phyloP scores from a whole-genome alignment of 768 basidiomycete species.

The Boletus tomentosulus region DNA sequence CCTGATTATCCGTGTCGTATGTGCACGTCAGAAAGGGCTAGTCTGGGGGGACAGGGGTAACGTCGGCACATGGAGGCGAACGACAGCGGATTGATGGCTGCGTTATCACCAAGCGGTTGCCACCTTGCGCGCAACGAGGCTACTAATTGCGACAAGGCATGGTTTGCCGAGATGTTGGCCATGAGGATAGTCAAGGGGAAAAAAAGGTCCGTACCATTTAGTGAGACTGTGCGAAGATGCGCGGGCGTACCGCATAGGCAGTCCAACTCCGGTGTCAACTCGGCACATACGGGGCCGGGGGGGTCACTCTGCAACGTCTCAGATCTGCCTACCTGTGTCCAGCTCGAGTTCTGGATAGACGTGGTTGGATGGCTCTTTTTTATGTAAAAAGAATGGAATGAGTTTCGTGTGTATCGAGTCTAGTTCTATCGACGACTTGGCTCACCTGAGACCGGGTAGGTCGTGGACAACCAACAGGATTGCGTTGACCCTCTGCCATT shows the following conservation, averaged over 20 bases:
- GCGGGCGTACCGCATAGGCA: background rate
- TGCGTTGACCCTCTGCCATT: background rate
- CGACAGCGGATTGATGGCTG: background rate
- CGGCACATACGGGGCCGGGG: no score
- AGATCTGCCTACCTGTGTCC: no score
- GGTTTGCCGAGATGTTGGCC: no score
- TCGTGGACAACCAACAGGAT: no score
- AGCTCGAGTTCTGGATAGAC: background rate
- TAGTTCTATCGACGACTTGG: background rate
- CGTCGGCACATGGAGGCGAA: background rate
- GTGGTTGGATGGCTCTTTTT: background rate
- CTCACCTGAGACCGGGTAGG: background rate
- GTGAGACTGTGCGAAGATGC: background rate
- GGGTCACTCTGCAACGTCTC: no score
- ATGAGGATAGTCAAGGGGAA: background rate
- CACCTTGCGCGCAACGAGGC: background rate
- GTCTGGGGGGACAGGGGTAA: background rate
- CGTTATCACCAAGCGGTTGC: background rate
- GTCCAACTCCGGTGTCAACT: background rate
- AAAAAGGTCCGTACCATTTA: background rate
- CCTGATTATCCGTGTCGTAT: no score
- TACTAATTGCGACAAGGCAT: no score
- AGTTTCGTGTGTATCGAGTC: no score
- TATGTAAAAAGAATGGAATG: no score
- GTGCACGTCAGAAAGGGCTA: no score